These are phyloP conservation scores for Daldinia bambusicola DNA, from an alignment of 495 filamentous ascomycete species.

Conservation along the genomic window DNA sequence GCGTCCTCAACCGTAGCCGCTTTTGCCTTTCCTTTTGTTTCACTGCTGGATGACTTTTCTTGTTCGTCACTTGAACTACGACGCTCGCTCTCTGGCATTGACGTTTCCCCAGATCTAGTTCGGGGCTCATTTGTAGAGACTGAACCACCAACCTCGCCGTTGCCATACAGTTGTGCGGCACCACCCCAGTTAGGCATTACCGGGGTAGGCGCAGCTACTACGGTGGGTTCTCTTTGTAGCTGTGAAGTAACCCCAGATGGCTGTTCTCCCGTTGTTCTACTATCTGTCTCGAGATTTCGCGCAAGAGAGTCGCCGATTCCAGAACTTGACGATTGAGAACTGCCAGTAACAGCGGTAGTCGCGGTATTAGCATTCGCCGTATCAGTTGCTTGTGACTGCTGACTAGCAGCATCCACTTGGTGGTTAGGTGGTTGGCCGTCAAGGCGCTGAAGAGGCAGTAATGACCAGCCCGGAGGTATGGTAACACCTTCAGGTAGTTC, in stretches of 20 bases:
- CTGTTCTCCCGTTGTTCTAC: slow-evolving; percentile 15
- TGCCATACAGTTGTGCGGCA: slow-evolving; percentile 50
- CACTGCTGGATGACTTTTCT: slow-evolving; percentile 30
- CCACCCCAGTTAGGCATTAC: slow-evolving; percentile 59
- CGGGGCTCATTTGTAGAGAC: slow-evolving; percentile 24
- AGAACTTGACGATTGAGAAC: slow-evolving; percentile 10
- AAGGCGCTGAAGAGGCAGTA: slow-evolving; percentile 72
- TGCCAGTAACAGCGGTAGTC: slow-evolving; percentile 3
- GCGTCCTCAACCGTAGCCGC: slow-evolving; percentile 57
- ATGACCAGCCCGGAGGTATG: slow-evolving; percentile 79
- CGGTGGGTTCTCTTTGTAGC: slow-evolving; percentile 37
- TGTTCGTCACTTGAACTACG: slow-evolving; percentile 30
- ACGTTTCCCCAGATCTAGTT: slow-evolving; percentile 23
- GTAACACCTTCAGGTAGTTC: slow-evolving; percentile 77
- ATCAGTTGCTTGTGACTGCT: slow-evolving; percentile 28
- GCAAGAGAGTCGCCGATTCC: slow-evolving; percentile 16
- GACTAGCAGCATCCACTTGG: slow-evolving; percentile 11
- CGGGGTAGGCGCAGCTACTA: slow-evolving; percentile 54
- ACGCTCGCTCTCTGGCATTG: slow-evolving; percentile 13
- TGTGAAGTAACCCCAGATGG: slow-evolving; percentile 17
- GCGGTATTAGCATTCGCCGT: slow-evolving; percentile 6
- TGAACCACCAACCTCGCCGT: slow-evolving; percentile 27
- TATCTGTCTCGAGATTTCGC: slow-evolving; percentile 9
- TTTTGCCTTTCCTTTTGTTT: slow-evolving; percentile 50
- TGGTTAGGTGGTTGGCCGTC: slow-evolving; percentile 48